Percentiles rank a stretch among this genome's conserved stretches.
Evolutionary conservation across 2,329 filamentous ascomycete genomes (phyloP).

Genomic region (Claviceps africana): DNA sequence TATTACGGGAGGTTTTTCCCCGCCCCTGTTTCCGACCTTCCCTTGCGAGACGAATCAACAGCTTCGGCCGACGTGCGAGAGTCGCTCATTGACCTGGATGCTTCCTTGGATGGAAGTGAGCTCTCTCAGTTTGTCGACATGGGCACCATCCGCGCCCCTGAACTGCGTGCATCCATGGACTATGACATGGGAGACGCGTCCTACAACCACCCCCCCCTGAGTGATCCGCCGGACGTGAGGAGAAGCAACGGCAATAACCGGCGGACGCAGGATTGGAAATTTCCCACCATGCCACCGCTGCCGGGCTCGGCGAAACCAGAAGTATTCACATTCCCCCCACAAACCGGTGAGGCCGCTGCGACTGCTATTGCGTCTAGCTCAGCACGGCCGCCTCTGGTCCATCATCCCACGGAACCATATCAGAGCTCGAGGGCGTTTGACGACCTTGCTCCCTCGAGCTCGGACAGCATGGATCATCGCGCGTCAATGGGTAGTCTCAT

Average conservation of each 20-base stretch:
- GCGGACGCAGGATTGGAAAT: conserved; percentile 43
- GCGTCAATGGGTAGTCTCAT: conserved; percentile 34
- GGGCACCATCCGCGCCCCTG: conserved; percentile 42
- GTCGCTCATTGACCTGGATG: conserved; percentile 51
- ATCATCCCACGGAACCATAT: conserved; percentile 38
- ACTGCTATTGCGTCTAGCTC: conserved; percentile 14
- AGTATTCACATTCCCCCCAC: conserved; percentile 35
- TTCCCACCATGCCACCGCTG: conserved; percentile 34
- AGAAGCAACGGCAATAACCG: conserved; percentile 35
- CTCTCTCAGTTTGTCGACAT: conserved; percentile 46
- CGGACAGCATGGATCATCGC: conserved; percentile 22
- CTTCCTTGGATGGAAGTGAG: conserved; percentile 40
- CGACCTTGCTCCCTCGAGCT: conserved; percentile 25
- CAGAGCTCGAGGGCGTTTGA: conserved; percentile 26
- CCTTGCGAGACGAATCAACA: conserved; percentile 41
- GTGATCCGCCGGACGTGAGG: conserved; percentile 40
- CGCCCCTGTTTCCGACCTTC: conserved; percentile 37
- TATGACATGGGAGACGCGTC: conserved; percentile 31
- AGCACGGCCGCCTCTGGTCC: conserved; percentile 30
- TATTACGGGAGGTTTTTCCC: conserved; percentile 41
- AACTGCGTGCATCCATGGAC: conserved; percentile 32
- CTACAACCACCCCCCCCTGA: conserved; percentile 37
- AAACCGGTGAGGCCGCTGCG: conserved; percentile 20
- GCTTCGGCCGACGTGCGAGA: conserved; percentile 39
- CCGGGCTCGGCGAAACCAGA: conserved; percentile 39